Percentiles rank a stretch among this genome's conserved stretches.
Conservation (phyloP, 2,329 filamentous ascomycete genomes). For the Harringtonia aguacate region DNA sequence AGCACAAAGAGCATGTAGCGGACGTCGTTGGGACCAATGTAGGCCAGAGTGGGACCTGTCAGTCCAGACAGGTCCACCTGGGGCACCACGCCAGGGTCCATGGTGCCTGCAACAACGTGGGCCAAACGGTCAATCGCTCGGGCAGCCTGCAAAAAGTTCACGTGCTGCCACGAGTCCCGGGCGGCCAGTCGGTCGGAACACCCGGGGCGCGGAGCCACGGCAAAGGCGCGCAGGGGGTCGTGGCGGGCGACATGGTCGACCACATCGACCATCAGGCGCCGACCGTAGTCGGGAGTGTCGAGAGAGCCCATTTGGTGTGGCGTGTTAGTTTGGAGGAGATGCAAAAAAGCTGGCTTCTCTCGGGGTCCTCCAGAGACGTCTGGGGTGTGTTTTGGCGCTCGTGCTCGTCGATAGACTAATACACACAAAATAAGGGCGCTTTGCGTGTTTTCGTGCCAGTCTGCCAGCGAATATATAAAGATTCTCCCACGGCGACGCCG, state of each 20-base stretch:
- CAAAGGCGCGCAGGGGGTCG: neutral
- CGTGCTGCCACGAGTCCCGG: neutral
- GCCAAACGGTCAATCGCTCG: slow-evolving; percentile 11
- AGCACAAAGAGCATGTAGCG: slow-evolving; percentile 16
- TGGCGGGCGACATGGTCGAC: slow-evolving; percentile 5
- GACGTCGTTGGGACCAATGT: slow-evolving; percentile 27
- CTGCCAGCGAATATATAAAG: no score
- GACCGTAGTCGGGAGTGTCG: no score
- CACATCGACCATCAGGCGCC: slow-evolving; percentile 5
- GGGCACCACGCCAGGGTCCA: neutral
- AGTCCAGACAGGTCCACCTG: neutral
- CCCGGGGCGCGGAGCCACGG: neutral
- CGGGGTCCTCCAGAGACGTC: no score
- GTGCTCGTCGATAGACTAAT: no score
- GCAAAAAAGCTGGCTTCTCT: no score
- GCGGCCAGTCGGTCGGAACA: neutral
- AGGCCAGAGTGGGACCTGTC: slow-evolving; percentile 27
- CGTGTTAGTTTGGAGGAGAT: no score
- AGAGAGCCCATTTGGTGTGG: no score
- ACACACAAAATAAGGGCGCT: no score
- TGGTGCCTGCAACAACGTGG: neutral
- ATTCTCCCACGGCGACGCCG: no score
- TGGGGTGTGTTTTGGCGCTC: no score
- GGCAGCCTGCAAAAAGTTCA: slow-evolving; percentile 3
- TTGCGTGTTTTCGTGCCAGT: no score